Conservation (phyloP, 495 filamentous ascomycete genomes). For the Penicillium roqueforti region DNA sequence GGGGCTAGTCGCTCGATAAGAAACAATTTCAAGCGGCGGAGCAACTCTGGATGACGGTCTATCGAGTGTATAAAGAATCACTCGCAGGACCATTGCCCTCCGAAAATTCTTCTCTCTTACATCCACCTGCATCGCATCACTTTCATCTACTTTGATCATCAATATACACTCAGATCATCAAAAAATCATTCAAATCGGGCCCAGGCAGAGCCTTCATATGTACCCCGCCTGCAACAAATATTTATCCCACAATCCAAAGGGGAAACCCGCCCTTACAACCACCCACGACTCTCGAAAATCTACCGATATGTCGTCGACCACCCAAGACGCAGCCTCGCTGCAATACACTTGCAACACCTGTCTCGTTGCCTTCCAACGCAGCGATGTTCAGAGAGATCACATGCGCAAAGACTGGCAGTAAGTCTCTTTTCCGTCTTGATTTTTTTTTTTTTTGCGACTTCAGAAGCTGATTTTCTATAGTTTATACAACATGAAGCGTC, state of each 20-base stretch:
- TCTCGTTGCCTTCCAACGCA: slow-evolving; percentile 90
- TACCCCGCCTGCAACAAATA: slow-evolving; percentile 29
- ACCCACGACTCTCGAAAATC: slow-evolving; percentile 3
- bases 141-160: neutral
- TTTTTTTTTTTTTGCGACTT: neutral
- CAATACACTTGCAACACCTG: slow-evolving; percentile 98
- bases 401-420: slow-evolving; percentile 99
- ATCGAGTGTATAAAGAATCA: neutral
- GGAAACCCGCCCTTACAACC: slow-evolving; percentile 4
- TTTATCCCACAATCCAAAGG: slow-evolving; percentile 17
- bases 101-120: neutral
- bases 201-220: slow-evolving; percentile 19
- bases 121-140: neutral
- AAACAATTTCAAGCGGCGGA: slow-evolving; percentile 2
- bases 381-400: slow-evolving; percentile 88
- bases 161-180: neutral
- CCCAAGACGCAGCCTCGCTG: slow-evolving; percentile 47
- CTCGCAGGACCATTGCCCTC: neutral
- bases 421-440: slow-evolving; percentile 28
- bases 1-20: slow-evolving; percentile 7
- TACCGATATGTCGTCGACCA: slow-evolving; percentile 20
- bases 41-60: neutral
- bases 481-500: slow-evolving; percentile 95
- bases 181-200: neutral
- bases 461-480: slow-evolving; percentile 37